A percentile compares a stretch with the other conserved stretches of the same genome.
These are phyloP conservation scores for Wickerhamomyces bovis DNA, from an alignment of 805 yeast genomes.

Conservation along the genomic window DNA sequence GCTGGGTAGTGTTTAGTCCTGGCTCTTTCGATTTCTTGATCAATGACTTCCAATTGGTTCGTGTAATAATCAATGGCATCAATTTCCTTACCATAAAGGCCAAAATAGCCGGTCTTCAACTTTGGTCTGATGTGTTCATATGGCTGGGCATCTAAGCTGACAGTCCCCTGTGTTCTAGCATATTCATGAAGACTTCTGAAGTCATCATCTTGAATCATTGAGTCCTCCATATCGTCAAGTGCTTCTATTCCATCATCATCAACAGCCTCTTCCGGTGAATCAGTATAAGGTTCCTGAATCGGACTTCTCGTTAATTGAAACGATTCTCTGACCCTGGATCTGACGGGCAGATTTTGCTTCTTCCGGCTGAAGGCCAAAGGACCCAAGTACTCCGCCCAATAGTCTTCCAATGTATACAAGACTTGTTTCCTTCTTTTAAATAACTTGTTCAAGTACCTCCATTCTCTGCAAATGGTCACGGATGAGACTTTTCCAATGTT, in stretches of 20 bases:
- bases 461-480: constrained; percentile 76
- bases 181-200: constrained; percentile 16
- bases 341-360: constrained; percentile 18
- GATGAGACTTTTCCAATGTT: constrained; percentile 78
- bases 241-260: constrained; percentile 13
- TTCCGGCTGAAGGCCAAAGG: constrained; percentile 21
- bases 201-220: not conserved
- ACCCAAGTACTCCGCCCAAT: constrained; percentile 30
- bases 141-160: constrained; percentile 13
- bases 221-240: constrained; percentile 3
- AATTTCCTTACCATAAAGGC: constrained; percentile 60
- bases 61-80: constrained; percentile 80
- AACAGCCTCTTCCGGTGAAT: constrained; percentile 3
- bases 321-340: constrained; percentile 21
- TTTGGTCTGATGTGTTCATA: constrained; percentile 27
- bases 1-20: constrained; percentile 69
- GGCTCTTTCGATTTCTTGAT: constrained; percentile 61
- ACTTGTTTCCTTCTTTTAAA: constrained; percentile 52
- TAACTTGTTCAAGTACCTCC: constrained; percentile 64
- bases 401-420: constrained; percentile 56
- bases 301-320: constrained; percentile 17
- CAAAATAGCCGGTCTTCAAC: constrained; percentile 48
- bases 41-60: constrained; percentile 59
- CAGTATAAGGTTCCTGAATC: constrained; percentile 20
- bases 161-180: constrained; percentile 14